Evolutionary conservation across 2,329 filamentous ascomycete genomes (phyloP).

Genomic region (Didymellaceae sp.): DNA sequence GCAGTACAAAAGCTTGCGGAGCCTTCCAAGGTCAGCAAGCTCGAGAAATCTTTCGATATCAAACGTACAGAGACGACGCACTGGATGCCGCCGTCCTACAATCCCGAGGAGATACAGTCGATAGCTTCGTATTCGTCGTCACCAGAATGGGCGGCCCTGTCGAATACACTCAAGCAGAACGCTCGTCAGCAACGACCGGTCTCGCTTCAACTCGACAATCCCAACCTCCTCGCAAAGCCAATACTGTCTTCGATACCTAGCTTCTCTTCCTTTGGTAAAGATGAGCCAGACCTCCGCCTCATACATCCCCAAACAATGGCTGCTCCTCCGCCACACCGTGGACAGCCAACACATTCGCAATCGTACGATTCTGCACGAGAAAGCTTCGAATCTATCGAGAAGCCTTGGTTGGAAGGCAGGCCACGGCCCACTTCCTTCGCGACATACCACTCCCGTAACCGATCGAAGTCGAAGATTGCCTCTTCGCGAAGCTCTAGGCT

Average conservation of each 20-base stretch:
- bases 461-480: constrained; percentile 37
- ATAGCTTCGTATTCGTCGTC: constrained; percentile 25
- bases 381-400: constrained; percentile 24
- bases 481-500: constrained; percentile 36
- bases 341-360: constrained; percentile 20
- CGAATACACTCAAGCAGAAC: constrained; percentile 26
- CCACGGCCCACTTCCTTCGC: constrained; percentile 36
- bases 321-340: constrained; percentile 18
- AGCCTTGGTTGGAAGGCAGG: constrained; percentile 24
- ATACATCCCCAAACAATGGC: constrained; percentile 26
- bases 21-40: constrained; percentile 18
- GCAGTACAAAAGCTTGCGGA: constrained; percentile 19
- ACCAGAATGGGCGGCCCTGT: constrained; percentile 32
- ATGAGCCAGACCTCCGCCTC: constrained; percentile 23
- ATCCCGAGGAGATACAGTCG: constrained; percentile 18
- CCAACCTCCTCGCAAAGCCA: constrained; percentile 13
- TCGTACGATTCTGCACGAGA: constrained; percentile 12
- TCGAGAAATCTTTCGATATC: constrained; percentile 26
- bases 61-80: constrained; percentile 22
- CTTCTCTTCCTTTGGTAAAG: constrained; percentile 25
- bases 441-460: constrained; percentile 31
- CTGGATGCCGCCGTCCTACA: constrained; percentile 30
- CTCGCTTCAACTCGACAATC: constrained; percentile 23
- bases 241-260: constrained; percentile 13
- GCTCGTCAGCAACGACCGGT: constrained; percentile 21